Evolutionary conservation across 345 rosid species (phyloP).

Genomic region (Citrus glauca): DNA sequence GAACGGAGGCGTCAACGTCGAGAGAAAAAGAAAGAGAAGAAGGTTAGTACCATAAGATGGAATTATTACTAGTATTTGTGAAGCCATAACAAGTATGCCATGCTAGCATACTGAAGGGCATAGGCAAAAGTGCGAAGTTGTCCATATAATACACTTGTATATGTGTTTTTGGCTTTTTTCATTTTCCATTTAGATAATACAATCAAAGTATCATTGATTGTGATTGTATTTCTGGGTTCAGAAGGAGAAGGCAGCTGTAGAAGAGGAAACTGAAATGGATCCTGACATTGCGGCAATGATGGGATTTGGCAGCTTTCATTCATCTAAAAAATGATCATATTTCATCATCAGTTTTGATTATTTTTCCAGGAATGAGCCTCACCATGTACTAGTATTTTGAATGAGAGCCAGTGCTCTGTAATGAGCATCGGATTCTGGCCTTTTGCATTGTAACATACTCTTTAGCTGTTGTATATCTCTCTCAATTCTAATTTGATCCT

Average conservation of each 20-base stretch:
- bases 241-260: constrained; percentile 73
- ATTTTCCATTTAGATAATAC: background rate
- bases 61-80: background rate
- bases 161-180: background rate
- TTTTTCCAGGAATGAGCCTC: background rate
- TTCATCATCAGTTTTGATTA: background rate
- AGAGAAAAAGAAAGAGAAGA: constrained; percentile 95
- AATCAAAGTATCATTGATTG: background rate
- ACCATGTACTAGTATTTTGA: background rate
- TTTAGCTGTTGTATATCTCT: background rate
- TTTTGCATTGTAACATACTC: background rate
- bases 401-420: background rate
- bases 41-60: constrained; percentile 39
- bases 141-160: too few species aligned
- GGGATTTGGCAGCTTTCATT: constrained; percentile 95
- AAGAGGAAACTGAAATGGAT: constrained; percentile 80
- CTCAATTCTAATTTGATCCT: background rate
- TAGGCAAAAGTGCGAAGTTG: too few species aligned
- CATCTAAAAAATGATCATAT: constrained; percentile 58
- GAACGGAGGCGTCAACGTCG: constrained; percentile 72
- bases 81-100: background rate
- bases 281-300: constrained; percentile 94
- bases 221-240: constrained; percentile 21
- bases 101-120: background rate
- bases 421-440: background rate